Percentiles rank a stretch among this genome's conserved stretches.
Evolutionary conservation across 495 filamentous ascomycete species (phyloP).

Genomic region (Daldinia concentrica): DNA sequence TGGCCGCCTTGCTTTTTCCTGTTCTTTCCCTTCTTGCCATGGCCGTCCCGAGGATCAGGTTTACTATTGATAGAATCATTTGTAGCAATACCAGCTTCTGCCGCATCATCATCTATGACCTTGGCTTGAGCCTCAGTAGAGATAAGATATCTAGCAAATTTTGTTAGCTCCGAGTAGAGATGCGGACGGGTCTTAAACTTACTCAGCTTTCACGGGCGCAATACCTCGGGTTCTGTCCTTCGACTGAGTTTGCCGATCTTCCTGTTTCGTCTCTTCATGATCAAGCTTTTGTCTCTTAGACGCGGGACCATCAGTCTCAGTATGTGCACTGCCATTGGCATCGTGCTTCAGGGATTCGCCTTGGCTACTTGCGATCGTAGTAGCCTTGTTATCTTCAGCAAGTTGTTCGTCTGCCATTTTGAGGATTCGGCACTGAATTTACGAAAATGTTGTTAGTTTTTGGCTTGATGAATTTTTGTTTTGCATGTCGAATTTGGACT

Average conservation of each 20-base stretch:
- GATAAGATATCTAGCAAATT: slow-evolving; percentile 65
- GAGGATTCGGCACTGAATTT: background rate
- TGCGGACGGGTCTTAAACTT: slow-evolving; percentile 41
- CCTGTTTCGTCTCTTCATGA: slow-evolving; percentile 43
- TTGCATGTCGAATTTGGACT: background rate
- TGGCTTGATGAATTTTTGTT: slow-evolving; percentile 18
- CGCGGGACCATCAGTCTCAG: slow-evolving; percentile 39
- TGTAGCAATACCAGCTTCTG: slow-evolving; percentile 64
- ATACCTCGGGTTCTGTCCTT: slow-evolving; percentile 68
- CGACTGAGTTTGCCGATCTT: slow-evolving; percentile 41
- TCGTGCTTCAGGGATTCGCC: slow-evolving; percentile 26
- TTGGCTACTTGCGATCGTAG: background rate
- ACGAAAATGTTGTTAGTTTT: slow-evolving; percentile 18
- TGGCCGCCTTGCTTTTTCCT: slow-evolving; percentile 78
- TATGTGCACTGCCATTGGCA: slow-evolving; percentile 15
- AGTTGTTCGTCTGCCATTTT: slow-evolving; percentile 18
- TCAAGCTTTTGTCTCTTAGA: slow-evolving; percentile 45
- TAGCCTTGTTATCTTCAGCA: slow-evolving; percentile 4
- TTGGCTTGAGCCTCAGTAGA: slow-evolving; percentile 44
- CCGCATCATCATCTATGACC: slow-evolving; percentile 72
- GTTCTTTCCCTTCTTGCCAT: slow-evolving; percentile 63
- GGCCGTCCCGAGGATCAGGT: slow-evolving; percentile 44
- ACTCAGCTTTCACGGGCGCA: slow-evolving; percentile 88
- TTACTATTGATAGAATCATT: slow-evolving; percentile 52
- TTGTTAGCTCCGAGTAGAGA: slow-evolving; percentile 33